A percentile compares a stretch with the other conserved stretches of the same genome.
Conservation (phyloP, 2,329 filamentous ascomycete species). For the Sclerotinia subarctica region DNA sequence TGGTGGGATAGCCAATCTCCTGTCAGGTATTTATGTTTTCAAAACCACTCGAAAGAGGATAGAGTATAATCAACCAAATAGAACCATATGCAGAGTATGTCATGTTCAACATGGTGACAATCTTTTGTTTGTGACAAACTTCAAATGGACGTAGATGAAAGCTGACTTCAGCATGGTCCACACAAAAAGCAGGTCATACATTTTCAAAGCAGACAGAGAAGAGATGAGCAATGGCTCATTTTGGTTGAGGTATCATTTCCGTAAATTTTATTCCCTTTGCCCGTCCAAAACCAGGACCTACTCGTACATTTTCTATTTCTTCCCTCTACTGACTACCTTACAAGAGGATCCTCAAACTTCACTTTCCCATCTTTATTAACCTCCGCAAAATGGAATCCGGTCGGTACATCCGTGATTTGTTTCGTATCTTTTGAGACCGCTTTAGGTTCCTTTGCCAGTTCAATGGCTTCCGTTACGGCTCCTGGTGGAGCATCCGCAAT, state of each 20-base stretch:
- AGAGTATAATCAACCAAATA: neutral
- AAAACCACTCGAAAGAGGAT: accelerated
- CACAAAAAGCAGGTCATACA: neutral
- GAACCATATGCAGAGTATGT: too few species aligned
- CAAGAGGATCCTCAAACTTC: conserved; percentile 45
- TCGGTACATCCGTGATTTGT: conserved; percentile 40
- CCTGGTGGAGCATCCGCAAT: conserved; percentile 81
- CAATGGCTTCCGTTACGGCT: conserved; percentile 58
- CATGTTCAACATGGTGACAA: too few species aligned
- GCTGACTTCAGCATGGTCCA: conserved; percentile 3
- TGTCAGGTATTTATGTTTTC: too few species aligned
- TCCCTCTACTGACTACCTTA: conserved; percentile 22
- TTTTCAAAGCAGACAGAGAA: neutral
- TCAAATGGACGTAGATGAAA: neutral
- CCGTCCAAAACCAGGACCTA: conserved; percentile 1
- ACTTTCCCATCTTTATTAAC: conserved; percentile 62
- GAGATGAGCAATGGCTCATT: neutral
- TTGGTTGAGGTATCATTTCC: conserved; percentile 1
- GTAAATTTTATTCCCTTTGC: conserved; percentile 4
- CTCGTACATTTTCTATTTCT: conserved; percentile 7
- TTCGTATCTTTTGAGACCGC: conserved; percentile 32
- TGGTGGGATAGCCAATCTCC: neutral
- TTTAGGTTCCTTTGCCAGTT: conserved; percentile 44
- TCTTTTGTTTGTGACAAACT: neutral
- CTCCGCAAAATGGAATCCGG: conserved; percentile 54